phyloP scores from a whole-genome alignment of 495 filamentous ascomycete genomes.

The Aspergillus heteromorphus region DNA sequence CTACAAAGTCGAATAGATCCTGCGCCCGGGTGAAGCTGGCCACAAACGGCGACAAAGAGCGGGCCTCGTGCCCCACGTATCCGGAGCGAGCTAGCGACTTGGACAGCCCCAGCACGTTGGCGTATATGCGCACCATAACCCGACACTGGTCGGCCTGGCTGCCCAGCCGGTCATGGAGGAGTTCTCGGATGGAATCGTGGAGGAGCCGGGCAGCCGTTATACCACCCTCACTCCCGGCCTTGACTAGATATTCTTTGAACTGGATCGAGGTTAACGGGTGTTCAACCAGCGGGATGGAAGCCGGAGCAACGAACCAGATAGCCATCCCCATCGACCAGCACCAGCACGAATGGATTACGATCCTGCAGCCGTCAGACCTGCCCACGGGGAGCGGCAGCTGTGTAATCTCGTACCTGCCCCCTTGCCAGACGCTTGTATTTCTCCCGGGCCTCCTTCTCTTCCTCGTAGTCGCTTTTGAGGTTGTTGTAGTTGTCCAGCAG shows the following conservation, averaged over 20 bases:
- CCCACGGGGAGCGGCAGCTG: not conserved
- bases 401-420: slow-evolving; percentile 34
- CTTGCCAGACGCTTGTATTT: slow-evolving; percentile 49
- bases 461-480: slow-evolving; percentile 53
- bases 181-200: slow-evolving; percentile 43
- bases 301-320: slow-evolving; percentile 35
- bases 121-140: slow-evolving; percentile 57
- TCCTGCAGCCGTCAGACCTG: slow-evolving; percentile 23
- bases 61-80: slow-evolving; percentile 44
- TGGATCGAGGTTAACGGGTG: not conserved
- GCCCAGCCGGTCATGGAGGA: slow-evolving; percentile 41
- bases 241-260: slow-evolving; percentile 53
- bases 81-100: slow-evolving; percentile 43
- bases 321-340: slow-evolving; percentile 58
- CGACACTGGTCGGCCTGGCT: slow-evolving; percentile 46
- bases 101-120: slow-evolving; percentile 52
- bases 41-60: slow-evolving; percentile 50
- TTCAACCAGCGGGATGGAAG: not conserved
- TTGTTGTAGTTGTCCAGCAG: slow-evolving; percentile 47
- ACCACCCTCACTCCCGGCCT: slow-evolving; percentile 50
- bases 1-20: slow-evolving; percentile 56
- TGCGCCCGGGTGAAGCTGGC: slow-evolving; percentile 55
- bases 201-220: slow-evolving; percentile 49
- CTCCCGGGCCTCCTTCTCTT: slow-evolving; percentile 49
- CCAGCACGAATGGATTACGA: slow-evolving; percentile 55